A percentile compares a stretch with the other conserved stretches of the same genome.
These are phyloP conservation scores for Neurospora sp. DNA, from an alignment of 495 filamentous ascomycete species.

Conservation along the genomic window DNA sequence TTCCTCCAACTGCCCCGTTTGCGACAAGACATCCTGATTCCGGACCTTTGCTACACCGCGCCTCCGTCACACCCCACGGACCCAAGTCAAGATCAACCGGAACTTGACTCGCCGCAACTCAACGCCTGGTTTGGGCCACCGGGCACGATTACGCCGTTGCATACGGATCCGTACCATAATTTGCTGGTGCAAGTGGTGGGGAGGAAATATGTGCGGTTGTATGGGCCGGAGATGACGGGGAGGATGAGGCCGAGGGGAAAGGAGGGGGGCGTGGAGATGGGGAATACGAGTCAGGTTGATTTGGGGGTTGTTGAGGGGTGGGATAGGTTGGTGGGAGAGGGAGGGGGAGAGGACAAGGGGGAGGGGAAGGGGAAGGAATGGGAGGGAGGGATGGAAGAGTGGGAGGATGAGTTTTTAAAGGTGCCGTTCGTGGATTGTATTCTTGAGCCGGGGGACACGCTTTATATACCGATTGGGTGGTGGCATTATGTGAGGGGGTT, in stretches of 20 bases:
- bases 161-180: constrained; percentile 93
- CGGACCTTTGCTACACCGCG: constrained; percentile 74
- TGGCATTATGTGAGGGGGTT: constrained; percentile 95
- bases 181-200: constrained; percentile 86
- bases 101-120: constrained; percentile 43
- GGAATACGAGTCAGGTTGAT: constrained; percentile 75
- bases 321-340: constrained; percentile 21
- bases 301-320: constrained; percentile 50
- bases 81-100: constrained; percentile 35
- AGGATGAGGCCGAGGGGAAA: constrained; percentile 53
- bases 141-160: constrained; percentile 81
- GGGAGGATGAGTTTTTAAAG: constrained; percentile 46
- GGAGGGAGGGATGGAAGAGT: constrained; percentile 16
- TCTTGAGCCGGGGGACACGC: constrained; percentile 65
- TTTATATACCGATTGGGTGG: constrained; percentile 94
- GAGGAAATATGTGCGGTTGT: constrained; percentile 80
- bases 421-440: constrained; percentile 71
- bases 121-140: constrained; percentile 92
- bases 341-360: constrained; percentile 6
- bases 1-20: constrained; percentile 73
- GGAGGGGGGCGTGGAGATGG: constrained; percentile 79
- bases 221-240: constrained; percentile 50
- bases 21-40: constrained; percentile 63
- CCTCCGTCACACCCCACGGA: constrained; percentile 46
- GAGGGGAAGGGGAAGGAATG: neutral